Base-by-base conservation (phyloP, 192 early-diverging fungal genomes). In the Coemansia sp. region DNA sequence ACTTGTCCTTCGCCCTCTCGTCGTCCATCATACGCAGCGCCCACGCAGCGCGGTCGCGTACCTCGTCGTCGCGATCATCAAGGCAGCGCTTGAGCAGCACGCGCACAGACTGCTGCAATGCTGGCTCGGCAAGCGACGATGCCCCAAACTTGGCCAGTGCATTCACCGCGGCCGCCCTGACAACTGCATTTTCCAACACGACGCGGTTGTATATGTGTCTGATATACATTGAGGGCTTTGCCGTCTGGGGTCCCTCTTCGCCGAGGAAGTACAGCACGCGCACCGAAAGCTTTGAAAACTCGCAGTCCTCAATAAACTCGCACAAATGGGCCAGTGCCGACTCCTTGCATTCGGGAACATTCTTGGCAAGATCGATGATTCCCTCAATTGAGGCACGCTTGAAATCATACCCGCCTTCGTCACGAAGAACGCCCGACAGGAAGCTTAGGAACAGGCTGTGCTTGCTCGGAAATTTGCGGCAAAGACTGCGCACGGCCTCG, bases 291-390 rank as follows among this genome's bases (percentile, higher is more conserved):
- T 99, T 98, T 16, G 94, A 93, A 78, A 96, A 99, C 77, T 99
- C 98, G 81, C 98, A 99, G 74, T 99, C 98, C 75, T 99, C 98
- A 72, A 99, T 99, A 65, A 99, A 98, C 85, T 99, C 98, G 79
- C 98, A 99, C 56, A 99, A 85, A 66, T 98, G 94, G 10, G 92
- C 91, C 54, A 99, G 86, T 45, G 95, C 97, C 43, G 90, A 84
- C 68, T 99, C 98, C 74, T 94, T 95, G 72, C 92, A 93, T 71
- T 97, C 95, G 16, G 94, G 93, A 68, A 97, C 94, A 67, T 91
- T 90, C 70, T 93, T 89, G 68, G 97, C 90, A 75, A 99, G 90
- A 62, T 98, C 96, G 76, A 98, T 91, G 53, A 99, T 96, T 7
- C 96, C 98, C 68, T 98, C 95, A 21, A 99, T 96, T 45, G 97